These are phyloP conservation scores for Penicillium angulare DNA, from an alignment of 495 filamentous ascomycete species.

Conservation along the genomic window DNA sequence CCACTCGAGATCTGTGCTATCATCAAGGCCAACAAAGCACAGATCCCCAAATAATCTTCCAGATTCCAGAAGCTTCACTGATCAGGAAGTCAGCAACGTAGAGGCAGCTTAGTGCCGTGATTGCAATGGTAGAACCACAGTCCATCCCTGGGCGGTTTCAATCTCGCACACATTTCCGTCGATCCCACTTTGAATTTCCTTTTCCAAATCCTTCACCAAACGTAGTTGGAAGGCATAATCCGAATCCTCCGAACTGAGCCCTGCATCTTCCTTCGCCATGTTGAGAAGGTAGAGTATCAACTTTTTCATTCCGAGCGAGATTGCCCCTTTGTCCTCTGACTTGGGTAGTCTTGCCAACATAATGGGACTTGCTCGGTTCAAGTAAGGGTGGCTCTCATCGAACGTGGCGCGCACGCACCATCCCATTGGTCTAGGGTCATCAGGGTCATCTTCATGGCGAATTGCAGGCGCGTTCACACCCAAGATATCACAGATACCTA, in stretches of 20 bases:
- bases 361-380: slow-evolving; percentile 33
- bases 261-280: slow-evolving; percentile 29
- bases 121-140: too few relatives aligned
- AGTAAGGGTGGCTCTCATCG: slow-evolving; percentile 25
- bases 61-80: too few relatives aligned
- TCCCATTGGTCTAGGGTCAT: neutral
- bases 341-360: slow-evolving; percentile 6
- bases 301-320: slow-evolving; percentile 23
- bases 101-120: too few relatives aligned
- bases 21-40: too few relatives aligned
- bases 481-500: slow-evolving; percentile 27
- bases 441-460: neutral
- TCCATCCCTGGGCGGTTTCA: too few relatives aligned
- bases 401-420: slow-evolving; percentile 27
- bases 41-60: too few relatives aligned
- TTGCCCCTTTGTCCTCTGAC: slow-evolving; percentile 1
- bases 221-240: too few relatives aligned
- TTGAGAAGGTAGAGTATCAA: slow-evolving; percentile 27
- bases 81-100: too few relatives aligned
- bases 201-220: too few relatives aligned
- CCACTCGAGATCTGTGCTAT: too few relatives aligned
- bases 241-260: neutral
- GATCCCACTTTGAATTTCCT: too few relatives aligned
- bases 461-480: slow-evolving; percentile 20
- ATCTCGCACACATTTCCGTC: too few relatives aligned